Conservation (phyloP, 2,329 filamentous ascomycete genomes). For the Allantophomopsis lycopodina region DNA sequence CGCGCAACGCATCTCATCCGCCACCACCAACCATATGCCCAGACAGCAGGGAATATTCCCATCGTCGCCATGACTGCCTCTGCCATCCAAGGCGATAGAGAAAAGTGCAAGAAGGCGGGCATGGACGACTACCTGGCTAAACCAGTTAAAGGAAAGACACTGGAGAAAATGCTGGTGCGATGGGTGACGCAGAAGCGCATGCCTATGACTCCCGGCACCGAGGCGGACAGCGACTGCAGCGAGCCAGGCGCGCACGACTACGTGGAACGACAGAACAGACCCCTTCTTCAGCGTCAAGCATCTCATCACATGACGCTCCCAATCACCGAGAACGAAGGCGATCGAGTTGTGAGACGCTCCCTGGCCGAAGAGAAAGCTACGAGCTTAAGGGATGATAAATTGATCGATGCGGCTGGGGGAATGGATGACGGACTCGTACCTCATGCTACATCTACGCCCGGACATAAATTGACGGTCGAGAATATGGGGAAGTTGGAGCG, state of each 20-base stretch:
- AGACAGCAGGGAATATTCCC: slow-evolving; percentile 45
- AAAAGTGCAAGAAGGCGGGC: slow-evolving; percentile 59
- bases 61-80: slow-evolving; percentile 76
- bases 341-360: slow-evolving; percentile 28
- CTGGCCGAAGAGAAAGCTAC: slow-evolving; percentile 40
- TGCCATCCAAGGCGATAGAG: slow-evolving; percentile 62
- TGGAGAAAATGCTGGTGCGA: slow-evolving; percentile 59
- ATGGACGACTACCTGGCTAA: slow-evolving; percentile 71
- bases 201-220: slow-evolving; percentile 2
- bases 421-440: slow-evolving; percentile 15
- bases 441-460: slow-evolving; percentile 4
- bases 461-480: slow-evolving; percentile 36
- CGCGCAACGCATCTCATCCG: slow-evolving; percentile 61
- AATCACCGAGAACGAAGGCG: slow-evolving; percentile 22
- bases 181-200: slow-evolving; percentile 40
- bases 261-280: slow-evolving; percentile 8
- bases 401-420: slow-evolving; percentile 21
- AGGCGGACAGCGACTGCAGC: slow-evolving; percentile 11
- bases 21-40: slow-evolving; percentile 50
- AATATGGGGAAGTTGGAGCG: slow-evolving; percentile 34
- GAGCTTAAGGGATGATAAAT: slow-evolving; percentile 35
- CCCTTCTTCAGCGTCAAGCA: slow-evolving; percentile 5
- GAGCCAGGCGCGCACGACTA: slow-evolving; percentile 5
- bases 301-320: slow-evolving; percentile 16
- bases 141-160: slow-evolving; percentile 52